phyloP scores from a whole-genome alignment of 2,329 filamentous ascomycete genomes.

The Chrysosporium keratinophilum region DNA sequence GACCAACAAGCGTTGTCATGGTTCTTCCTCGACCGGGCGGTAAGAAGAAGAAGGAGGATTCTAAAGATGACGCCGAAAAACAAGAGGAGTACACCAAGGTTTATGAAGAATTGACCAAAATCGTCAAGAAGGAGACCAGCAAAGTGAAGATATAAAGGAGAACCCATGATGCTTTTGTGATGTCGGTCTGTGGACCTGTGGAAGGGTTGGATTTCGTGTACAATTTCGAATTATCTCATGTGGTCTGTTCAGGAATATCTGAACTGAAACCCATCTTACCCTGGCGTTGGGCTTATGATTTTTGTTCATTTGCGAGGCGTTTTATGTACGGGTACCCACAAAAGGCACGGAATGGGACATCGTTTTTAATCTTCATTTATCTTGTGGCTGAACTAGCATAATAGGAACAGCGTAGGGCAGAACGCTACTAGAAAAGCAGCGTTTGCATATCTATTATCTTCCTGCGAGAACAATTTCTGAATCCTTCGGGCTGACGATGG shows the following conservation, averaged over 20 bases:
- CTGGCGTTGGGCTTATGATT: conserved; percentile 5
- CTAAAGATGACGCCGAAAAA: conserved; percentile 37
- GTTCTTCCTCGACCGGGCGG: conserved; percentile 44
- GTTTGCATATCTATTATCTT: too few relatives aligned
- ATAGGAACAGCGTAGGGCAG: too few relatives aligned
- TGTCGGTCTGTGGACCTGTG: background rate
- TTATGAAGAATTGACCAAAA: conserved; percentile 48
- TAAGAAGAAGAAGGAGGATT: conserved; percentile 42
- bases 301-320: conserved; percentile 10
- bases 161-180: conserved; percentile 18
- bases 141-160: conserved; percentile 42
- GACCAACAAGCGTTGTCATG: conserved; percentile 95
- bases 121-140: conserved; percentile 49
- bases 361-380: background rate
- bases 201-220: conserved; percentile 12
- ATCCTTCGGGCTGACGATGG: too few relatives aligned
- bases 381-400: background rate
- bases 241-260: conserved; percentile 15
- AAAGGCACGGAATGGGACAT: conserved; percentile 12
- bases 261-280: conserved; percentile 14
- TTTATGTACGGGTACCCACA: conserved; percentile 9
- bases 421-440: too few relatives aligned
- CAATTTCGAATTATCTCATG: conserved; percentile 18
- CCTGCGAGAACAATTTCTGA: too few relatives aligned
- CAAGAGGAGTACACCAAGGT: conserved; percentile 43